Evolutionary conservation across 441 rosid genomes (phyloP), one percentile per base, ranked within the genome.

Genomic region (Pelargonium australe): DNA sequence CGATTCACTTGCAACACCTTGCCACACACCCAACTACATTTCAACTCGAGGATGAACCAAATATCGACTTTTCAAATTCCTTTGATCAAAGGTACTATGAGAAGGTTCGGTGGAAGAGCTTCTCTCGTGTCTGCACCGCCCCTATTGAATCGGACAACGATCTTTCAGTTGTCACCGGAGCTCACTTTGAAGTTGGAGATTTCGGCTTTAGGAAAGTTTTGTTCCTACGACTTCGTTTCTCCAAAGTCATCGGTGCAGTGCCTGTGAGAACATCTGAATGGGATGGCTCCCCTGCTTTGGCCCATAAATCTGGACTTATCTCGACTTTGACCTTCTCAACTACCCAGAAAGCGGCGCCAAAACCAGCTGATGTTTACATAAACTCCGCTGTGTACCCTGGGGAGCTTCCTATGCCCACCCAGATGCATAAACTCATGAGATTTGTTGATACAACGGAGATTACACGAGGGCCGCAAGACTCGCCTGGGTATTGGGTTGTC

Each of bases 401-500:
- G 0, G 97, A 97, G 14, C 99, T 98, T 7, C 98, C 99, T 0
- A 85, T 84, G 57, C 95, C 98, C 0, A 83, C 82, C 13, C 99
- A 89, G 80, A 90, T 92, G 10, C 92, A 96, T 0, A 92, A 85
- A 82, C 96, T 89, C 75, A 77, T 90, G 66, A 95, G 89, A 82
- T 85, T 87, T 69, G 95, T 92, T 13, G 99, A 95, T 80, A 86
- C 91, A n/a, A 81, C 93, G 4, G 99, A 92, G 84, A 87, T 92
- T 89, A 70, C 87, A 0, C 81, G 99, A 73, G 99, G 99, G 61
- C 98, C 99, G 0, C 91, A 92, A 69, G 93, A 92, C 72, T 78
- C 83, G 74, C 99, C 99, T 0, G 98, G 99, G 16, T 95, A 95
- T 79, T 95, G 99, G 99, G 91, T 87, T 65, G 95, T 95, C 12